A percentile compares a stretch with the other conserved stretches of the same genome.
Evolutionary conservation across 169 alveolate genomes (phyloP).

Genomic region (Eimeria tenella): DNA sequence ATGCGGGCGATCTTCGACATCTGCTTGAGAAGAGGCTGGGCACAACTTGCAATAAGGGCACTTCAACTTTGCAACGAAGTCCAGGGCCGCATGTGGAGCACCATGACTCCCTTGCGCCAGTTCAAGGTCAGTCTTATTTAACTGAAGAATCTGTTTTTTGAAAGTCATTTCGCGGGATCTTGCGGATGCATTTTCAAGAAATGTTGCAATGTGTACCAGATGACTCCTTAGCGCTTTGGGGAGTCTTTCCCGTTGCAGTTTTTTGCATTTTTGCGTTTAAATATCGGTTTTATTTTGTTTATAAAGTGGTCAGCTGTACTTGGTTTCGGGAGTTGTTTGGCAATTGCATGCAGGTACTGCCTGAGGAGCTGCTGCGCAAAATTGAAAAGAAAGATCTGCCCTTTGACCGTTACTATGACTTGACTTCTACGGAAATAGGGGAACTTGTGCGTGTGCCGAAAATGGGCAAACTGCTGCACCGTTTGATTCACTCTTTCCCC

Average conservation of each 20-base stretch:
- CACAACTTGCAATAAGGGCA: constrained; percentile 93
- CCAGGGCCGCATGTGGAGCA: constrained; percentile 98
- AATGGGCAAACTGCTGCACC: constrained; percentile 92
- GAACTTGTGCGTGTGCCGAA: constrained; percentile 95
- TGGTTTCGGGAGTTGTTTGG: too few species aligned
- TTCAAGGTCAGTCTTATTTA: constrained; percentile 89
- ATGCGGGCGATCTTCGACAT: constrained; percentile 98
- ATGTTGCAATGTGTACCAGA: background rate
- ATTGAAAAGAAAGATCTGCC: constrained; percentile 97
- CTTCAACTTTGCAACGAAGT: constrained; percentile 97
- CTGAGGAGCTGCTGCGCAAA: constrained; percentile 96
- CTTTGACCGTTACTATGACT: constrained; percentile 97
- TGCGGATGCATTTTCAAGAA: background rate
- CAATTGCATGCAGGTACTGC: constrained; percentile 79
- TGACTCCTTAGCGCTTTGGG: too few species aligned
- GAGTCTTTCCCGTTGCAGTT: too few species aligned
- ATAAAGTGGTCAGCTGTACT: too few species aligned
- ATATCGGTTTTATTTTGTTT: too few species aligned
- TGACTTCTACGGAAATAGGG: constrained; percentile 95
- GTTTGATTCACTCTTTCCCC: constrained; percentile 95
- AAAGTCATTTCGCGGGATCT: background rate
- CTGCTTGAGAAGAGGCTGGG: constrained; percentile 96
- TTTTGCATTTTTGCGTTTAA: too few species aligned
- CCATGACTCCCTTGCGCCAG: constrained; percentile 99
- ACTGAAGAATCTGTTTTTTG: background rate